Percentiles rank a stretch among this genome's conserved stretches.
Evolutionary conservation across 2,329 filamentous ascomycete species (phyloP).

Genomic region (Graphilbum fragrans): DNA sequence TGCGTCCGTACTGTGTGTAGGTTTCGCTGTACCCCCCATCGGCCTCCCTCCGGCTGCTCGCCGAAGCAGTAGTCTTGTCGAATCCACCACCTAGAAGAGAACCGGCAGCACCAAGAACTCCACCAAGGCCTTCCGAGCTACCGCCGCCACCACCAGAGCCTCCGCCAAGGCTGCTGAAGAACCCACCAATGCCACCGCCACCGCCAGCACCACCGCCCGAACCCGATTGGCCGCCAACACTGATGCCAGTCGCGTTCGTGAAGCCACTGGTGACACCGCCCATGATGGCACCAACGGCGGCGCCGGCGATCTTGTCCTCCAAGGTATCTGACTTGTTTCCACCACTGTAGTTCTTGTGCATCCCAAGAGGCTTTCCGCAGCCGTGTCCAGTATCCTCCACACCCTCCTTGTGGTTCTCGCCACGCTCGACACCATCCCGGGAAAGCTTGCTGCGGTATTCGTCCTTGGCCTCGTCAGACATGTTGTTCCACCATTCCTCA

Average conservation of each 20-base stretch:
- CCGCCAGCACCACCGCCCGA: slow-evolving; percentile 12
- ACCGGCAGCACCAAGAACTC: slow-evolving; percentile 57
- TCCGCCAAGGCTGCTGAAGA: slow-evolving; percentile 1
- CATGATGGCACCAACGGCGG: slow-evolving; percentile 44
- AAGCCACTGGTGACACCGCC: slow-evolving; percentile 43
- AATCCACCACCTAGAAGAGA: slow-evolving; percentile 40
- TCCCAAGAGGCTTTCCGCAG: slow-evolving; percentile 64
- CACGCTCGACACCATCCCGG: slow-evolving; percentile 62
- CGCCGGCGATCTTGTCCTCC: slow-evolving; percentile 44
- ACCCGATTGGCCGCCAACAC: slow-evolving; percentile 21
- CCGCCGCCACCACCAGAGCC: neutral
- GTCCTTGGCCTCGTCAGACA: slow-evolving; percentile 49
- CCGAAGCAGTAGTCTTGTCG: slow-evolving; percentile 37
- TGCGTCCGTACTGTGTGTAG: slow-evolving; percentile 48
- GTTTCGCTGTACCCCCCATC: slow-evolving; percentile 51
- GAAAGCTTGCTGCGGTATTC: slow-evolving; percentile 64
- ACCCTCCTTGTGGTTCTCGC: slow-evolving; percentile 77
- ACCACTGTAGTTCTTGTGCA: slow-evolving; percentile 52
- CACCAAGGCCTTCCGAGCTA: slow-evolving; percentile 38
- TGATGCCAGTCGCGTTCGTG: slow-evolving; percentile 30
- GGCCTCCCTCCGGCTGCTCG: slow-evolving; percentile 33
- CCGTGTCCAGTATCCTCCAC: slow-evolving; percentile 77
- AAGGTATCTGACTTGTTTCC: slow-evolving; percentile 28
- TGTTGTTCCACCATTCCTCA: slow-evolving; percentile 67
- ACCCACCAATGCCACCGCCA: neutral